Conservation (phyloP, 345 rosid genomes). For the Salix purpurea region DNA sequence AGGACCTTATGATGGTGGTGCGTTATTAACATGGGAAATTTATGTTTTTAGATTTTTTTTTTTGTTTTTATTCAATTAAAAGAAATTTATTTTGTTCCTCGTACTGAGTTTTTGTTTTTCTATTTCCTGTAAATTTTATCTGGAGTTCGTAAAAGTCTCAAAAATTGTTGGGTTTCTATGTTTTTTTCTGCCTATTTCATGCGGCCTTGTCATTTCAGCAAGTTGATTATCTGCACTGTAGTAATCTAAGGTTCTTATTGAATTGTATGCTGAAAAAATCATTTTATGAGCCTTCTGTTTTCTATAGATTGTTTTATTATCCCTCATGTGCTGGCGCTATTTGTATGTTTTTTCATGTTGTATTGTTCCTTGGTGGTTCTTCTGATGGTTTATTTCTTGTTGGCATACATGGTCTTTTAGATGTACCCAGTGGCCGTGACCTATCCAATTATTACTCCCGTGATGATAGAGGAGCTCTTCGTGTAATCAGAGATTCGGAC, state of each 20-base stretch:
- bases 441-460: conserved; percentile 38
- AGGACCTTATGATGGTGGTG: neutral
- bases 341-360: neutral
- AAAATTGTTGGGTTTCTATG: neutral
- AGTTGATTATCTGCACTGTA: neutral
- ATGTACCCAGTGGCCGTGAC: conserved; percentile 39
- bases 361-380: neutral
- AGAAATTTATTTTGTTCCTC: neutral
- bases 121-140: neutral
- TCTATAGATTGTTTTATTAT: too few relatives aligned
- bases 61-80: neutral
- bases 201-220: neutral
- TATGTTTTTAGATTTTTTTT: neutral
- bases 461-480: conserved; percentile 46
- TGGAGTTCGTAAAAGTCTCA: neutral
- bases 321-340: neutral
- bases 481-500: conserved; percentile 45
- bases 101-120: neutral
- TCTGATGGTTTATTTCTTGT: conserved; percentile 9
- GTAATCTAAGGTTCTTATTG: neutral
- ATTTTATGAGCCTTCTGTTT: too few relatives aligned
- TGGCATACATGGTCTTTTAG: conserved; percentile 30
- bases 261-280: neutral
- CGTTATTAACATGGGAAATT: neutral
- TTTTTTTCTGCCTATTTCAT: neutral